Base-by-base conservation (phyloP, 352 stramenopile species). In the Bremia lactucae region DNA sequence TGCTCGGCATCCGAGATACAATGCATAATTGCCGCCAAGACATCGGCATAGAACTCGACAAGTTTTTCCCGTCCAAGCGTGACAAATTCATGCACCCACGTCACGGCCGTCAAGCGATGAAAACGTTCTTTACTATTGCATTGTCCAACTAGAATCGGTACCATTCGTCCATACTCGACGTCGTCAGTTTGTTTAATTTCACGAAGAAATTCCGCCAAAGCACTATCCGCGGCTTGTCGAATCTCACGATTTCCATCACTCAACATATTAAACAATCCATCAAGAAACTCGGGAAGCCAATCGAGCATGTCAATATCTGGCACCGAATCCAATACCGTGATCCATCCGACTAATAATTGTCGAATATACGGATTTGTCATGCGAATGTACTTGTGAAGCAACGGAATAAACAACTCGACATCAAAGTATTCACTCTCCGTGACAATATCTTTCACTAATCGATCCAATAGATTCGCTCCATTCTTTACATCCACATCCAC, bases 401-500 rank as follows among this genome's bases (percentile, higher is more conserved):
- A 57, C 9, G 96, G 96, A 36, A 99, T 95, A 54, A 99, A 99
- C 59, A 97, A 94, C 44, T 98, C 95, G 15, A 99, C 94, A 44
- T 98, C 94, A 70, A 99, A 99, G 48, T 90, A 94, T 42, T 96
- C 83, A 24, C 86, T 96, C 62, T 99, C 96, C 0, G 96, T 99
- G 14, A 99, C 96, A 65, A 99, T 98, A 61, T 99, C 96, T 62
- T 99, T 99, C 11, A 98, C 78, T 6, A 98, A 65, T 19, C 83
- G 55, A 40, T 96, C 83, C 3, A 95, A 54, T 31, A 96, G 55
- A 53, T 95, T 90, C 2, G 82, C 84, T 20, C 79, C 81, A 63
- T 99, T 98, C 68, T 99, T 99, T 6, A 99, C 97, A 67, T 99
- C 96, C 3, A 98, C 87, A 56, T 99, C 95, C 4, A 99, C 95